These are phyloP conservation scores for Fusarium albosuccineum DNA, from an alignment of 2,329 filamentous ascomycete species.

Conservation along the genomic window DNA sequence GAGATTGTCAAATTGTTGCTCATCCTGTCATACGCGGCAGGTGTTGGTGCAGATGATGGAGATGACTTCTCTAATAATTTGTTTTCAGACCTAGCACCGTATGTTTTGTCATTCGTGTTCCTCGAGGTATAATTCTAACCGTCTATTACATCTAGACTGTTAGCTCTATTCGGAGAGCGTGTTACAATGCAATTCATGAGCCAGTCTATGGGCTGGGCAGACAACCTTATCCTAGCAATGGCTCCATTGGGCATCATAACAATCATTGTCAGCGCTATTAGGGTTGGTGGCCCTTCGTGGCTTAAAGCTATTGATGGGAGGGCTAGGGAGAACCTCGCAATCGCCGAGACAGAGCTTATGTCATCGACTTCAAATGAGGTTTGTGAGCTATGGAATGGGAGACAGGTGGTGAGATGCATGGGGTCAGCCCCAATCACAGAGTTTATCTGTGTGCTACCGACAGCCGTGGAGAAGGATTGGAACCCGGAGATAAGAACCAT, in stretches of 20 bases:
- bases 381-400: background rate
- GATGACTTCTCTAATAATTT: too few relatives aligned
- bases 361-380: background rate
- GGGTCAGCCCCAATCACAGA: background rate
- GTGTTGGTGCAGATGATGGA: too few relatives aligned
- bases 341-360: background rate
- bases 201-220: conserved; percentile 55
- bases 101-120: too few relatives aligned
- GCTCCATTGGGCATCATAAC: conserved; percentile 62
- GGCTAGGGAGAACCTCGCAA: background rate
- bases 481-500: too few relatives aligned
- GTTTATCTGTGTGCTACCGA: background rate
- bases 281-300: conserved; percentile 58
- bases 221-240: conserved; percentile 60
- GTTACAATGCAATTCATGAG: conserved; percentile 63
- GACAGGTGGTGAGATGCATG: background rate
- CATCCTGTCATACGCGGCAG: too few relatives aligned
- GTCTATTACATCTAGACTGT: conserved; percentile 16
- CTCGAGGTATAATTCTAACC: too few relatives aligned
- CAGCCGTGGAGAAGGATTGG: too few relatives aligned
- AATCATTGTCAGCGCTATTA: conserved; percentile 57
- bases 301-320: conserved; percentile 53
- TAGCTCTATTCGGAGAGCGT: conserved; percentile 57
- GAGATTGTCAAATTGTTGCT: too few relatives aligned
- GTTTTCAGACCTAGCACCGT: too few relatives aligned